These are phyloP conservation scores for Heliosperma pusillum DNA, from an alignment of 148 eudicot species.

Conservation along the genomic window DNA sequence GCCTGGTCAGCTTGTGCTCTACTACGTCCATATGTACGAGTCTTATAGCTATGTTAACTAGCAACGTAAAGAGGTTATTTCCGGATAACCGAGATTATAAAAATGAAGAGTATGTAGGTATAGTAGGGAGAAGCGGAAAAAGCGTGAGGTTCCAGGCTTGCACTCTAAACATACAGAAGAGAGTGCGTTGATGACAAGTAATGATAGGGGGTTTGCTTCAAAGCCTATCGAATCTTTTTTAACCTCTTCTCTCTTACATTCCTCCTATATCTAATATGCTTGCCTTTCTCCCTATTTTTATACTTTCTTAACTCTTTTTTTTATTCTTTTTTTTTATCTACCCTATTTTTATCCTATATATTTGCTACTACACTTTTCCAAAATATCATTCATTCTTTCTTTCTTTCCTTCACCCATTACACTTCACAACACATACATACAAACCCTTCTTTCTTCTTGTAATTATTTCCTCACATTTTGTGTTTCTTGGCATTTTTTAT, in stretches of 20 bases:
- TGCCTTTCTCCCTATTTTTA: background rate
- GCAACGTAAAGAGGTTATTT: no score
- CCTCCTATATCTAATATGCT: background rate
- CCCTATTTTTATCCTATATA: background rate
- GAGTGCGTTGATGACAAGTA: conserved; percentile 53
- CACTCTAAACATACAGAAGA: conserved; percentile 61
- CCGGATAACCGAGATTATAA: background rate
- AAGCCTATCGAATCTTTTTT: conserved; percentile 61
- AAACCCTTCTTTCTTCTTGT: conserved; percentile 19
- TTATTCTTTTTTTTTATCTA: background rate
- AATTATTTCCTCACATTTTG: background rate
- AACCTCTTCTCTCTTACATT: conserved; percentile 15
- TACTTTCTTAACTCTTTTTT: background rate
- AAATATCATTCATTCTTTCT: no score
- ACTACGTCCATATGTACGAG: no score
- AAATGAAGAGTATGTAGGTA: no score
- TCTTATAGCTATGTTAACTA: no score
- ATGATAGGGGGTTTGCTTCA: conserved; percentile 51
- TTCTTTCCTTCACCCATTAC: background rate
- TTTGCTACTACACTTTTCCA: no score
- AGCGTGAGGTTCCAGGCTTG: conserved; percentile 67
- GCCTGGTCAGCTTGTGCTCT: no score
- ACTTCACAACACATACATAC: conserved; percentile 17
- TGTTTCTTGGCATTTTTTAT: background rate
- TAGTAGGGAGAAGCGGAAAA: conserved; percentile 35